Evolutionary conservation across 2,329 filamentous ascomycete genomes (phyloP).

Genomic region (Claviceps sp.): DNA sequence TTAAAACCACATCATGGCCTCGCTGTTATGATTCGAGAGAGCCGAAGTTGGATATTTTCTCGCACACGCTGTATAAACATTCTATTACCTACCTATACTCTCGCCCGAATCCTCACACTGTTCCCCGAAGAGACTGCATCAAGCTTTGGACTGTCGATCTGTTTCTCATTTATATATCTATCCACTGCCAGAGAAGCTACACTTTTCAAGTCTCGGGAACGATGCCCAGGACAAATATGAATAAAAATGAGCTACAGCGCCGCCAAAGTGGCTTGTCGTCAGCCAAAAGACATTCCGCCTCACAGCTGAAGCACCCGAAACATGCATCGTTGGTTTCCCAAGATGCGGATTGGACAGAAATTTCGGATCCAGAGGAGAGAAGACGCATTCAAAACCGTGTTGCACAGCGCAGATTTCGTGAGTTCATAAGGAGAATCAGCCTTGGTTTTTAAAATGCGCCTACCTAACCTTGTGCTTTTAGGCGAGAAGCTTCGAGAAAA

Average conservation of each 20-base stretch:
- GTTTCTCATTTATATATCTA: not conserved
- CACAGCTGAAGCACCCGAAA: constrained; percentile 24
- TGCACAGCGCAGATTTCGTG: constrained; percentile 65
- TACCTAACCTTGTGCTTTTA: constrained; percentile 18
- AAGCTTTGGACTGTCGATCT: not conserved
- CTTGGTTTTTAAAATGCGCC: not conserved
- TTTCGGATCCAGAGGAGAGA: constrained; percentile 57
- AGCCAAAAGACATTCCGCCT: constrained; percentile 15
- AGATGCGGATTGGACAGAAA: constrained; percentile 53
- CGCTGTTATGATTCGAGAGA: not conserved
- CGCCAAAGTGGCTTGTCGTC: constrained; percentile 1
- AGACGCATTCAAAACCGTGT: constrained; percentile 65
- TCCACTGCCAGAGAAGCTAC: not conserved
- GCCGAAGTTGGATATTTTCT: not conserved
- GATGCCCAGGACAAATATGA: constrained; percentile 3
- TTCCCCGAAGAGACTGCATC: not conserved
- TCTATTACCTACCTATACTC: not conserved
- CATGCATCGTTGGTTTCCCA: constrained; percentile 20
- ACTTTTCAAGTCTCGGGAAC: not conserved
- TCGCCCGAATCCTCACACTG: not conserved
- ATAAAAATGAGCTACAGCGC: constrained; percentile 12
- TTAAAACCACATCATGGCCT: not conserved
- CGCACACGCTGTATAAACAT: too few species aligned
- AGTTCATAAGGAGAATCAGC: constrained; percentile 13
- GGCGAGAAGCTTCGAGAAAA: constrained; percentile 58